These are phyloP conservation scores for Rhododendron ferrugineum DNA, from an alignment of 148 eudicot genomes.

Conservation along the genomic window DNA sequence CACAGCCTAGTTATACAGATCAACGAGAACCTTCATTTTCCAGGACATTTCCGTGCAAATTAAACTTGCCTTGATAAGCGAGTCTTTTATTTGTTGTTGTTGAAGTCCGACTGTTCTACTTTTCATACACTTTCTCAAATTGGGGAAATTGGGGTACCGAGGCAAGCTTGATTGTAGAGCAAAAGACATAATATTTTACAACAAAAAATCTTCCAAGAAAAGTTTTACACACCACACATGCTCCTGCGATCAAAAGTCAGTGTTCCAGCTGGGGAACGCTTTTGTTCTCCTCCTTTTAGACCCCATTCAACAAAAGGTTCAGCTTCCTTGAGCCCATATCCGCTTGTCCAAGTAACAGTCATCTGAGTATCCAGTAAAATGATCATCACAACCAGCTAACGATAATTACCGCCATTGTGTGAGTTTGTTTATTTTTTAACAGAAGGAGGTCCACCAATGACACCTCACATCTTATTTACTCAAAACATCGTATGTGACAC, in stretches of 20 bases:
- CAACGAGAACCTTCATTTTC: not conserved
- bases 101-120: not conserved
- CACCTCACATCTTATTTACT: not conserved
- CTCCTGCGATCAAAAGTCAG: conserved; percentile 60
- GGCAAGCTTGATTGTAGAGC: too few species aligned
- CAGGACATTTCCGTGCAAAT: not conserved
- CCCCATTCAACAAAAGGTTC: conserved; percentile 75
- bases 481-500: not conserved
- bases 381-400: not conserved
- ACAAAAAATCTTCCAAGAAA: not conserved
- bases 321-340: conserved; percentile 60
- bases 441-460: not conserved
- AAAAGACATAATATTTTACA: not conserved
- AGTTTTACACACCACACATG: conserved; percentile 67
- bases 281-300: conserved; percentile 33
- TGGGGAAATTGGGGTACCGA: too few species aligned
- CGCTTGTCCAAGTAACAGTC: conserved; percentile 90
- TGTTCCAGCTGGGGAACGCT: conserved; percentile 59
- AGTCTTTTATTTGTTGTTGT: too few species aligned
- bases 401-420: not conserved
- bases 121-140: too few species aligned
- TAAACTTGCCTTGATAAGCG: not conserved
- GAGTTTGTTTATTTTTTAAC: not conserved
- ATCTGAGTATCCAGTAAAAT: conserved; percentile 36
- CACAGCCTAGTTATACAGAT: not conserved